Conservation (phyloP, 1,284 basidiomycete genomes). For the Microbotryomycetes sp. region DNA sequence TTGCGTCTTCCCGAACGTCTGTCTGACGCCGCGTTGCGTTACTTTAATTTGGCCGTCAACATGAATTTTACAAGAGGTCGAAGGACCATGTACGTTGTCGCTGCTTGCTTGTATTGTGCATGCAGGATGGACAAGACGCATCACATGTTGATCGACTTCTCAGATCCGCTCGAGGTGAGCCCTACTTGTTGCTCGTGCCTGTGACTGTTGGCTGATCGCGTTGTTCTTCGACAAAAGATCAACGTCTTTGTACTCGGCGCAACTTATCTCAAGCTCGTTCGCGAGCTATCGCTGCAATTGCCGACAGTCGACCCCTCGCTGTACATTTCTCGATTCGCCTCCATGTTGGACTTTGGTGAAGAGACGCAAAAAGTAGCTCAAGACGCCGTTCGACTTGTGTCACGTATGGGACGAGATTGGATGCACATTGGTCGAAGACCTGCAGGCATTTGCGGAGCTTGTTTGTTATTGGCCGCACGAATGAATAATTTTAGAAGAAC, state of each 20-base stretch:
- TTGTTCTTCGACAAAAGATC: conserved; percentile 52
- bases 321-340: conserved; percentile 93
- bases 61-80: conserved; percentile 91
- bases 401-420: conserved; percentile 95
- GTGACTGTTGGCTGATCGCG: conserved; percentile 4
- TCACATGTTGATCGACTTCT: conserved; percentile 99
- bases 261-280: conserved; percentile 89
- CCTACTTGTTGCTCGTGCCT: conserved; percentile 31
- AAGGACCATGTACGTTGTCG: conserved; percentile 84
- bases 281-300: conserved; percentile 72
- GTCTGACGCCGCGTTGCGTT: conserved; percentile 70
- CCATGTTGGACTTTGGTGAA: conserved; percentile 93
- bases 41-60: conserved; percentile 89
- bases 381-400: conserved; percentile 88
- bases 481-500: conserved; percentile 97
- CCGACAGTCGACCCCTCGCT: conserved; percentile 93
- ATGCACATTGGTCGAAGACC: conserved; percentile 91
- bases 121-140: conserved; percentile 81
- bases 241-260: conserved; percentile 97
- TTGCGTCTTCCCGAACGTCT: conserved; percentile 74
- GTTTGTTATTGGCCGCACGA: conserved; percentile 85
- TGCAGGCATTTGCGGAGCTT: conserved; percentile 95
- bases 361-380: conserved; percentile 85
- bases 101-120: conserved; percentile 90
- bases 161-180: conserved; percentile 75